Evolutionary conservation across 2,329 filamentous ascomycete genomes (phyloP).

Genomic region (Epichloe gansuensis): DNA sequence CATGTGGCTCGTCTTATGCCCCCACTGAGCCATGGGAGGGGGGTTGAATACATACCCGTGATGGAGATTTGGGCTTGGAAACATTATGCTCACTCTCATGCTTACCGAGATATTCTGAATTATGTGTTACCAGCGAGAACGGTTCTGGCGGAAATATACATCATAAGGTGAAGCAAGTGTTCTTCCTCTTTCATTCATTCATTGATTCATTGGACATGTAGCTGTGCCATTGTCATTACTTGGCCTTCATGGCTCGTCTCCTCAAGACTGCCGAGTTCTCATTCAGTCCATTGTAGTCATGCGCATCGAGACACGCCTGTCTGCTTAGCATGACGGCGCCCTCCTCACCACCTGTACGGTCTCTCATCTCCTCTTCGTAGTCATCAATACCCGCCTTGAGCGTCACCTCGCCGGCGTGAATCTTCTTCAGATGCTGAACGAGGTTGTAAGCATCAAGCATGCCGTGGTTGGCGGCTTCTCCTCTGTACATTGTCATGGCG

Average conservation of each 20-base stretch:
- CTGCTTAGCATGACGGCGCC: slow-evolving; percentile 19
- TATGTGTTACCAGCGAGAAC: no score
- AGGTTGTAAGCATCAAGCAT: slow-evolving; percentile 25
- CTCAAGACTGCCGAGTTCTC: slow-evolving; percentile 20
- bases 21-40: no score
- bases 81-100: no score
- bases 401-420: slow-evolving; percentile 7
- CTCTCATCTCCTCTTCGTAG: slow-evolving; percentile 21
- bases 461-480: slow-evolving; percentile 27
- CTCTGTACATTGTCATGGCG: slow-evolving; percentile 44
- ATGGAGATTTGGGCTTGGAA: no score
- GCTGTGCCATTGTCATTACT: neutral
- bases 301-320: slow-evolving; percentile 21
- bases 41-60: no score
- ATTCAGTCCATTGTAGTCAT: slow-evolving; percentile 18
- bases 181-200: no score
- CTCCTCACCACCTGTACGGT: slow-evolving; percentile 11
- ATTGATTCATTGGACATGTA: neutral
- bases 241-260: slow-evolving; percentile 10
- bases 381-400: slow-evolving; percentile 11
- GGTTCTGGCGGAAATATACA: no score
- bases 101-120: no score
- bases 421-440: slow-evolving; percentile 11
- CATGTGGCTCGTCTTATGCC: no score
- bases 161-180: no score